These are phyloP conservation scores for Serpula lacrymans DNA, from an alignment of 768 basidiomycete species.

Conservation along the genomic window DNA sequence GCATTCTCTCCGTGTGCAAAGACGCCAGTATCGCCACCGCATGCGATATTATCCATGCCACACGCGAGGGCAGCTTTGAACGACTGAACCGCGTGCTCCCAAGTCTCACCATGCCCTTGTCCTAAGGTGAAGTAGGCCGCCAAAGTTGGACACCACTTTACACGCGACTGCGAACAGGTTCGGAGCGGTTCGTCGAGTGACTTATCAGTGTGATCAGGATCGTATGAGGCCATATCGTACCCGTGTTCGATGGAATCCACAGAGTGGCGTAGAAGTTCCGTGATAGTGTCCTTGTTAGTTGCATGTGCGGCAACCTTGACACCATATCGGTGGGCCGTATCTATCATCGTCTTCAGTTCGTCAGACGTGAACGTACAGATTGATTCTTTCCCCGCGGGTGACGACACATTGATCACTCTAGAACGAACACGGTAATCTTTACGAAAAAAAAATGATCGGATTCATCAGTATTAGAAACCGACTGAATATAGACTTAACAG, in stretches of 20 bases:
- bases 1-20: constrained; percentile 62
- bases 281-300: constrained; percentile 29
- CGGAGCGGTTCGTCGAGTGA: constrained; percentile 12
- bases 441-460: constrained; percentile 9
- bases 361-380: constrained; percentile 41
- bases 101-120: constrained; percentile 19
- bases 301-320: constrained; percentile 62
- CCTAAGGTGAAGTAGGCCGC: constrained; percentile 41
- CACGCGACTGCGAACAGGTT: constrained; percentile 23
- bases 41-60: constrained; percentile 48
- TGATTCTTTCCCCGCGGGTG: constrained; percentile 28
- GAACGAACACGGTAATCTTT: constrained; percentile 55
- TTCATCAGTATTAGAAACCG: constrained; percentile 7
- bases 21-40: constrained; percentile 64
- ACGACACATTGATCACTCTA: constrained; percentile 39
- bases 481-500: constrained; percentile 1
- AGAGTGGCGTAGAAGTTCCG: constrained; percentile 22
- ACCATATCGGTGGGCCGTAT: constrained; percentile 46
- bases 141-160: constrained; percentile 60
- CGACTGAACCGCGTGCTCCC: constrained; percentile 35
- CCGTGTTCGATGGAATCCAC: constrained; percentile 63
- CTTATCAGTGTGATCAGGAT: neutral
- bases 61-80: constrained; percentile 45
- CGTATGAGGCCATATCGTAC: constrained; percentile 18
- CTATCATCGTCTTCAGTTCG: constrained; percentile 49